Evolutionary conservation across 1,284 basidiomycete genomes (phyloP), one percentile per base, ranked within the genome.

Genomic region (Puccinia hordei): DNA sequence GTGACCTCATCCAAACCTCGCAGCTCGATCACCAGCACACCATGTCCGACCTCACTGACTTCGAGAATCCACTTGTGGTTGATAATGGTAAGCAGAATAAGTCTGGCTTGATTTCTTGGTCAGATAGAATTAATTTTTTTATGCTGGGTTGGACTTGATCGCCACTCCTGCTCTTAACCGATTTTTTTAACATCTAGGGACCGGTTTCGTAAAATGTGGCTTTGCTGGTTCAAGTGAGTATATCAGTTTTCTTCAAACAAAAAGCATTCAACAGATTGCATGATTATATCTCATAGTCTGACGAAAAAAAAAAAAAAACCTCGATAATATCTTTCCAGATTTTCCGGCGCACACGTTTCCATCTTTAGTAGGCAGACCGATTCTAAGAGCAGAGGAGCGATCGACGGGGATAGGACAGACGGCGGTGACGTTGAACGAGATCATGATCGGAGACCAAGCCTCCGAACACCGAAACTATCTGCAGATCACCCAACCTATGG

Each of bases 261-360:
- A 57, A 8, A 30, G 71, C 4, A 24, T n/a, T n/a, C n/a, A n/a
- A n/a, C n/a, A n/a, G n/a, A n/a, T n/a, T n/a, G n/a, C n/a, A n/a
- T n/a, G n/a, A n/a, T n/a, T n/a, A n/a, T n/a, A n/a, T n/a, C n/a
- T n/a, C n/a, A n/a, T n/a, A n/a, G n/a, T n/a, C n/a, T n/a, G n/a
- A n/a, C n/a, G n/a, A n/a, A n/a, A n/a, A n/a, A n/a, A n/a, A n/a
- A n/a, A n/a, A n/a, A 3, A 19, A 27, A 9, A 55, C 8, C 24
- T n/a, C 46, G 61, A 83, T 80, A 83, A 83, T 63, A 82, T 49
- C 9, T 15, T n/a, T 69, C 8, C 81, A 85, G 84, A 99, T 89
- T 99, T 99, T 86, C 97, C 97, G 81, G 94, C 96, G 87, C 92
- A 97, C 90, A 94, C 98, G 81, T 99, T 99, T 85, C 94, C 96